Percentiles rank a stretch among this genome's conserved stretches.
phyloP scores from a whole-genome alignment of 2,329 filamentous ascomycete genomes.

The Fusarium poae region DNA sequence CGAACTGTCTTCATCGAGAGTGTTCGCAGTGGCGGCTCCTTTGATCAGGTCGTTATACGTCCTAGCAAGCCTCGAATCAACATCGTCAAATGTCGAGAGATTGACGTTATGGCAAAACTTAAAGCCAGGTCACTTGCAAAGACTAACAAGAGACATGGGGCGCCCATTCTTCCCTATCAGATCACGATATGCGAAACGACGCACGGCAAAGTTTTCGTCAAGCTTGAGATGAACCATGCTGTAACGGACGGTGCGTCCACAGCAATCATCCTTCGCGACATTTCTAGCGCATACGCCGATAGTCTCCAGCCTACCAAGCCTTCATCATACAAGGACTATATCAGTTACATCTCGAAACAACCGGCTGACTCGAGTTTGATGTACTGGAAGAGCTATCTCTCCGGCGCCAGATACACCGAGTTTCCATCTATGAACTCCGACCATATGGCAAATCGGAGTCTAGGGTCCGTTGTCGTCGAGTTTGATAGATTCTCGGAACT shows the following conservation, averaged over 20 bases:
- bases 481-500: constrained; percentile 23
- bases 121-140: constrained; percentile 35
- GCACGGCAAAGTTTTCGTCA: constrained; percentile 25
- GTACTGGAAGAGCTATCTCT: constrained; percentile 41
- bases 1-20: constrained; percentile 53
- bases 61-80: background rate
- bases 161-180: constrained; percentile 40
- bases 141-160: constrained; percentile 21
- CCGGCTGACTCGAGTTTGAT: constrained; percentile 18
- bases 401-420: constrained; percentile 5
- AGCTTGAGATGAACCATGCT: constrained; percentile 54
- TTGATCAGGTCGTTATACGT: constrained; percentile 50
- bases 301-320: background rate
- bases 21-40: constrained; percentile 29
- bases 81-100: constrained; percentile 39
- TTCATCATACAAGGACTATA: constrained; percentile 38
- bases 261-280: constrained; percentile 48
- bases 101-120: constrained; percentile 43
- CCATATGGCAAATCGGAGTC: background rate
- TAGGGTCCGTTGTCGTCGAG: constrained; percentile 10
- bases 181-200: constrained; percentile 46
- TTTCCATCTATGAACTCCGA: constrained; percentile 20
- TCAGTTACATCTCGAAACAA: constrained; percentile 33
- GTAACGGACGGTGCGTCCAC: constrained; percentile 54
- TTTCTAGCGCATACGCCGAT: constrained; percentile 48